These are phyloP conservation scores for Coleophoma eucalyptorum DNA, from an alignment of 2,329 filamentous ascomycete species.

Conservation along the genomic window DNA sequence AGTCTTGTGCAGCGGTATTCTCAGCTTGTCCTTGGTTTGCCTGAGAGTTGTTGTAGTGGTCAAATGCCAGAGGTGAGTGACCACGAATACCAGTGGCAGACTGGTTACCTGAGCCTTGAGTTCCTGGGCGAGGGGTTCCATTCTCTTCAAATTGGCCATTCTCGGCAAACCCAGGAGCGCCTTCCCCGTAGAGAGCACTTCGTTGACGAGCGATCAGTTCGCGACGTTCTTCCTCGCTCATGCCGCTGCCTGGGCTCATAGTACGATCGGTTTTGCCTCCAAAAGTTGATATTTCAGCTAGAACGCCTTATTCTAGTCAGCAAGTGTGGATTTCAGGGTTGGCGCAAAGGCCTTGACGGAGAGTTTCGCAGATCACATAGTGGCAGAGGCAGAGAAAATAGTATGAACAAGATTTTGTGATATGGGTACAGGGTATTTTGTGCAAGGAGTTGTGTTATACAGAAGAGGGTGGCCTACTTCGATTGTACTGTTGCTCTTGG, in stretches of 20 bases:
- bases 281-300: slow-evolving; percentile 61
- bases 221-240: slow-evolving; percentile 94
- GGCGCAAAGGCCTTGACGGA: slow-evolving; percentile 4
- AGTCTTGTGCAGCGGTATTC: slow-evolving; percentile 39
- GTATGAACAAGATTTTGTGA: slow-evolving; percentile 30
- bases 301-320: slow-evolving; percentile 46
- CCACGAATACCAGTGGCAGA: slow-evolving; percentile 65
- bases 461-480: slow-evolving; percentile 87
- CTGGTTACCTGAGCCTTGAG: slow-evolving; percentile 58
- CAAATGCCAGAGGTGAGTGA: slow-evolving; percentile 76
- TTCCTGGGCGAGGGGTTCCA: slow-evolving; percentile 57
- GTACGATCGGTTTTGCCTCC: slow-evolving; percentile 81
- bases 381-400: slow-evolving; percentile 28
- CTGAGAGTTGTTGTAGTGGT: slow-evolving; percentile 54
- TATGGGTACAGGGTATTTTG: slow-evolving; percentile 25
- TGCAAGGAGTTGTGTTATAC: slow-evolving; percentile 50
- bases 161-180: slow-evolving; percentile 58
- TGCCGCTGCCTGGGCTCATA: slow-evolving; percentile 72
- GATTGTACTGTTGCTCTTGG: slow-evolving; percentile 99
- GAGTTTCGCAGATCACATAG: slow-evolving; percentile 30
- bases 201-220: slow-evolving; percentile 95
- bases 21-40: slow-evolving; percentile 14
- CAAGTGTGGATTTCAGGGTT: slow-evolving; percentile 22
- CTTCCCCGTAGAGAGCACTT: slow-evolving; percentile 85
- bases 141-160: slow-evolving; percentile 67